Evolutionary conservation across 2,329 filamentous ascomycete genomes (phyloP).

Genomic region (Colletotrichum caudatum): DNA sequence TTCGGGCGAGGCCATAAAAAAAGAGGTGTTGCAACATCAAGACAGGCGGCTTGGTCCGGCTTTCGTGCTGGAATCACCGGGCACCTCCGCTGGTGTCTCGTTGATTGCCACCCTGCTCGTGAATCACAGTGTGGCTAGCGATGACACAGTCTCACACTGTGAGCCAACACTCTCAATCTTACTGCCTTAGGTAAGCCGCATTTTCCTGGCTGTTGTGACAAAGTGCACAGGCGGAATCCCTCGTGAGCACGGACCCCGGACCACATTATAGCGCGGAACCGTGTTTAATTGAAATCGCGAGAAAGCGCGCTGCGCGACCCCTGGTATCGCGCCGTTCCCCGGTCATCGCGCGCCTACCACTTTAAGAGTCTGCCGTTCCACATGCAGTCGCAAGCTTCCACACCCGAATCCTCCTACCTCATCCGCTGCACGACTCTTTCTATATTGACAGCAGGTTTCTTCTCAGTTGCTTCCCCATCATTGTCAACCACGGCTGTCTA

Average conservation of each 20-base stretch:
- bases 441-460: conserved; percentile 6
- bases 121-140: conserved; percentile 10
- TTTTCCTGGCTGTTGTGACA: background rate
- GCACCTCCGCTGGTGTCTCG: conserved; percentile 31
- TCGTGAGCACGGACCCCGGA: conserved; percentile 6
- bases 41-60: conserved; percentile 32
- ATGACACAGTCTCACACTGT: conserved; percentile 7
- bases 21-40: conserved; percentile 18
- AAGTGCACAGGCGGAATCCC: conserved; percentile 5
- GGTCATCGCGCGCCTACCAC: conserved; percentile 39
- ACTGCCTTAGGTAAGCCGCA: conserved; percentile 11
- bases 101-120: conserved; percentile 29
- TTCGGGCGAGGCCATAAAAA: background rate
- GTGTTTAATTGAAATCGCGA: conserved; percentile 36
- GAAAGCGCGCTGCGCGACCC: conserved; percentile 31
- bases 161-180: background rate
- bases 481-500: conserved; percentile 23
- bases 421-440: conserved; percentile 3
- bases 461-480: background rate
- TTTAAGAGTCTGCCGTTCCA: conserved; percentile 39
- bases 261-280: background rate
- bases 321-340: conserved; percentile 35
- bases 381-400: conserved; percentile 9
- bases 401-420: conserved; percentile 17
- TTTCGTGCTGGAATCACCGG: conserved; percentile 29